Evolutionary conservation across 768 basidiomycete species (phyloP).

Genomic region (Lactifluus piperatus): DNA sequence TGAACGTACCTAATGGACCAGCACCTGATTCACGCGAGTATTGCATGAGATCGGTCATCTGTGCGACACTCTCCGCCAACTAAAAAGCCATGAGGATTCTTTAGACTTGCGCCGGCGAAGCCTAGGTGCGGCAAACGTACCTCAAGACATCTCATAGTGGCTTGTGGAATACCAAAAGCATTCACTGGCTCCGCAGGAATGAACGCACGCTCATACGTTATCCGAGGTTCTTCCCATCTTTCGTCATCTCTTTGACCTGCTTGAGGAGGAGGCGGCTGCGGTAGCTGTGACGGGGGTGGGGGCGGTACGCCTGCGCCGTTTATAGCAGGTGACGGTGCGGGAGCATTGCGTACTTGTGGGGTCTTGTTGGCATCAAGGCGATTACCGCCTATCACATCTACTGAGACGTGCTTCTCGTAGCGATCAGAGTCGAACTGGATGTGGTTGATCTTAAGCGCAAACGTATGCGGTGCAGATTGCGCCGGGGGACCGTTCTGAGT

Average conservation of each 20-base stretch:
- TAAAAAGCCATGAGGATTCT: conserved; percentile 24
- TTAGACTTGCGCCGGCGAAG: conserved; percentile 5
- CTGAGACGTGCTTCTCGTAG: conserved; percentile 67
- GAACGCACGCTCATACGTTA: conserved; percentile 49
- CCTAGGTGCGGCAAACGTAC: conserved; percentile 30
- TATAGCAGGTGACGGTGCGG: conserved; percentile 23
- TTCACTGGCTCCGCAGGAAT: conserved; percentile 81
- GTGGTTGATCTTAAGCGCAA: conserved; percentile 56
- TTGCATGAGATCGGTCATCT: conserved; percentile 70
- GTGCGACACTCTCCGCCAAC: conserved; percentile 75
- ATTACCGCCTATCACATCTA: conserved; percentile 50
- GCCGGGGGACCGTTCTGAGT: conserved; percentile 7
- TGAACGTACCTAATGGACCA: conserved; percentile 58
- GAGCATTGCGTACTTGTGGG: conserved; percentile 17
- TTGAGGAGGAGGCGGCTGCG: conserved; percentile 13
- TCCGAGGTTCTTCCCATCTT: conserved; percentile 55
- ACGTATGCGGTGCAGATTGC: conserved; percentile 14
- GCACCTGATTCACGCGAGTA: conserved; percentile 46
- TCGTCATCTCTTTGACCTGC: conserved; percentile 36
- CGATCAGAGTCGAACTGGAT: conserved; percentile 64
- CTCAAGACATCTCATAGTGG: conserved; percentile 84
- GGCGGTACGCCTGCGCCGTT: conserved; percentile 12
- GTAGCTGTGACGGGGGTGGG: background rate
- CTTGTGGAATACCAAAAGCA: conserved; percentile 82
- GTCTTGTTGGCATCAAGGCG: conserved; percentile 34